Conservation (phyloP, 768 basidiomycete species). For the Lactarius quietus region DNA sequence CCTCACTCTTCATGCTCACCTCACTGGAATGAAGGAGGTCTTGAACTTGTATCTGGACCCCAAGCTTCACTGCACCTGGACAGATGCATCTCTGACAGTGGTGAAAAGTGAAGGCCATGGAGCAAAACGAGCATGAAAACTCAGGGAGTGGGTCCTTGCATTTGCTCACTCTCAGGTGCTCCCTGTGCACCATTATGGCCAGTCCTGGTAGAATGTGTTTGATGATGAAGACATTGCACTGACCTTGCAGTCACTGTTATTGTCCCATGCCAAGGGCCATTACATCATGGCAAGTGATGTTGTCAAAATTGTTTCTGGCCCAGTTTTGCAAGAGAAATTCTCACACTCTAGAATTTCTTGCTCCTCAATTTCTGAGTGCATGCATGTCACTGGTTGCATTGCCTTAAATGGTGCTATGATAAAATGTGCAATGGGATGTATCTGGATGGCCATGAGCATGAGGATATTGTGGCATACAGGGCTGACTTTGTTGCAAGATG, state of each 20-base stretch:
- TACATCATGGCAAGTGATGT: slow-evolving; percentile 28
- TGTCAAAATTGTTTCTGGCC: slow-evolving; percentile 9
- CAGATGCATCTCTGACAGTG: slow-evolving; percentile 33
- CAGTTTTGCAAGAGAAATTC: slow-evolving; percentile 33
- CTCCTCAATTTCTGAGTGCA: slow-evolving; percentile 32
- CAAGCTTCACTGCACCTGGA: too few species aligned
- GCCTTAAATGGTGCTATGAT: slow-evolving; percentile 34
- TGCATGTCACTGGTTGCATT: slow-evolving; percentile 39
- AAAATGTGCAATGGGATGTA: slow-evolving; percentile 35
- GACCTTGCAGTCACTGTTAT: slow-evolving; percentile 29
- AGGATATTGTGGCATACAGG: slow-evolving; percentile 36
- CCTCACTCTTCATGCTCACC: slow-evolving; percentile 31
- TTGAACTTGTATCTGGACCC: slow-evolving; percentile 38
- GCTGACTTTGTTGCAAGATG: slow-evolving; percentile 31
- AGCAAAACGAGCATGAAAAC: slow-evolving; percentile 30
- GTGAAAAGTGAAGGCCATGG: slow-evolving; percentile 32
- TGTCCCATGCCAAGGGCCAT: slow-evolving; percentile 25
- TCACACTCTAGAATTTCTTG: slow-evolving; percentile 36
- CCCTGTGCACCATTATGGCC: slow-evolving; percentile 31
- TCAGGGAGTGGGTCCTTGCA: slow-evolving; percentile 34
- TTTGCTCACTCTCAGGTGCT: slow-evolving; percentile 29
- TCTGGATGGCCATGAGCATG: slow-evolving; percentile 39
- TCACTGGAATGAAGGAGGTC: slow-evolving; percentile 34
- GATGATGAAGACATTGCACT: slow-evolving; percentile 34
- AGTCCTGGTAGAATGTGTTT: neutral